Evolutionary conservation across 2,329 filamentous ascomycete genomes (phyloP).

Genomic region (Alternaria burnsii): DNA sequence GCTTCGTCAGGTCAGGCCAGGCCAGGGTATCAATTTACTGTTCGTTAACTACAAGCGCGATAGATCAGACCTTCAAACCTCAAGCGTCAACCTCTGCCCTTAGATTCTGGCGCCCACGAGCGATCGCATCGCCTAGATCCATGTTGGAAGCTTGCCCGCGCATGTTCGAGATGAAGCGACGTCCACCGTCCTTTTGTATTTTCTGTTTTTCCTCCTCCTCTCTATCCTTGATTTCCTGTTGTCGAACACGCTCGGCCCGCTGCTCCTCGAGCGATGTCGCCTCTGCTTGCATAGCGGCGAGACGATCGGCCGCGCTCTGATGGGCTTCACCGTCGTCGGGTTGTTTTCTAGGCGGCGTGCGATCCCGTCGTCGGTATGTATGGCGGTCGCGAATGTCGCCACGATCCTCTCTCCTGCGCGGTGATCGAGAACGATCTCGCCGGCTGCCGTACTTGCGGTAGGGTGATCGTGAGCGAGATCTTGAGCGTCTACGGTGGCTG

Average conservation of each 20-base stretch:
- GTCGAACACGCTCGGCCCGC: slow-evolving; percentile 44
- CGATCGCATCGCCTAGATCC: slow-evolving; percentile 41
- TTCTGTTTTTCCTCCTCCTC: slow-evolving; percentile 42
- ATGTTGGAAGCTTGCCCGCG: slow-evolving; percentile 35
- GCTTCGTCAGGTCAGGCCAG: not conserved
- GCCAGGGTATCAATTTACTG: slow-evolving; percentile 21
- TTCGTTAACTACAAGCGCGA: not conserved
- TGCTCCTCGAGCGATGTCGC: slow-evolving; percentile 44
- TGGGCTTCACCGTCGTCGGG: slow-evolving; percentile 20
- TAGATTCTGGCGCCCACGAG: slow-evolving; percentile 34
- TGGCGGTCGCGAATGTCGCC: slow-evolving; percentile 26
- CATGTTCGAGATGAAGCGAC: slow-evolving; percentile 35
- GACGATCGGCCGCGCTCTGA: slow-evolving; percentile 38
- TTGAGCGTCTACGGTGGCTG: slow-evolving; percentile 32
- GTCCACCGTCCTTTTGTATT: slow-evolving; percentile 35
- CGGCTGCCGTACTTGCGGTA: slow-evolving; percentile 14
- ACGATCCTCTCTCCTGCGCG: slow-evolving; percentile 26
- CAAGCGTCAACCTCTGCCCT: slow-evolving; percentile 28
- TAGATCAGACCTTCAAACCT: not conserved
- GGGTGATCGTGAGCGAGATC: slow-evolving; percentile 24
- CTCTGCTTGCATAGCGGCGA: slow-evolving; percentile 47
- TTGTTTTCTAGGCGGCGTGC: slow-evolving; percentile 22
- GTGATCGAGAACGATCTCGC: slow-evolving; percentile 29
- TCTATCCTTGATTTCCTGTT: slow-evolving; percentile 43
- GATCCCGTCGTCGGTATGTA: slow-evolving; percentile 33